Conservation (phyloP, 352 stramenopile species). For the Pythium inflatum region DNA sequence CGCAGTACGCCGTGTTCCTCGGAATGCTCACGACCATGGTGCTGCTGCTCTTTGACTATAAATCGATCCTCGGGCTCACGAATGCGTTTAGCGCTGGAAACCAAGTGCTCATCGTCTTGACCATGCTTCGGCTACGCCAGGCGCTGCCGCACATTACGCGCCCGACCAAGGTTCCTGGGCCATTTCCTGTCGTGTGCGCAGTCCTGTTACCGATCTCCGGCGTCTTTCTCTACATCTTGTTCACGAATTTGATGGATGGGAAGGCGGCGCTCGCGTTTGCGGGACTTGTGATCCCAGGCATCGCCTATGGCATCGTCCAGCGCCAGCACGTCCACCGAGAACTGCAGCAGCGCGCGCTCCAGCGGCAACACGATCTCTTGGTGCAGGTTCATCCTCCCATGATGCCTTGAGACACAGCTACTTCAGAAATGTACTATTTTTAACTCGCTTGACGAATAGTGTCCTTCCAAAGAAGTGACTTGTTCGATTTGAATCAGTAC, state of each 20-base stretch:
- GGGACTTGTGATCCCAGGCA: constrained; percentile 9
- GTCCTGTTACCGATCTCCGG: constrained; percentile 2
- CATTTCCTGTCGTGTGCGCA: constrained; percentile 2
- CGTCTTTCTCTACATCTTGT: constrained; percentile 25
- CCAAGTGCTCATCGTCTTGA: constrained; percentile 5
- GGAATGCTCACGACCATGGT: constrained; percentile 15
- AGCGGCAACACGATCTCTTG: neutral
- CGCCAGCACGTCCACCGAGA: neutral
- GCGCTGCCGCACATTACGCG: constrained; percentile 44
- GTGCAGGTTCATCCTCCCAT: neutral
- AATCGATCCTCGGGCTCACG: constrained; percentile 27
- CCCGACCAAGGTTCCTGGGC: constrained; percentile 30
- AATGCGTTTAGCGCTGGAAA: neutral
- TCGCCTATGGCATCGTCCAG: constrained; percentile 1
- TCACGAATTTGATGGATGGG: constrained; percentile 13
- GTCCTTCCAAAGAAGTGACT: too few species aligned
- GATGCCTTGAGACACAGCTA: too few species aligned
- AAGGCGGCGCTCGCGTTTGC: constrained; percentile 8
- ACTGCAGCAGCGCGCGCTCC: neutral
- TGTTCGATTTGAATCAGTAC: too few species aligned
- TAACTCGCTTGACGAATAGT: too few species aligned
- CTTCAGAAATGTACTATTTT: neutral
- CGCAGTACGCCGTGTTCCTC: constrained; percentile 23
- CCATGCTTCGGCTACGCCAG: constrained; percentile 58
- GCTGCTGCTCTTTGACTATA: constrained; percentile 39